A percentile compares a stretch with the other conserved stretches of the same genome.
Evolutionary conservation across 192 early-diverging fungal genomes (phyloP).

Genomic region (Backusella westeae): DNA sequence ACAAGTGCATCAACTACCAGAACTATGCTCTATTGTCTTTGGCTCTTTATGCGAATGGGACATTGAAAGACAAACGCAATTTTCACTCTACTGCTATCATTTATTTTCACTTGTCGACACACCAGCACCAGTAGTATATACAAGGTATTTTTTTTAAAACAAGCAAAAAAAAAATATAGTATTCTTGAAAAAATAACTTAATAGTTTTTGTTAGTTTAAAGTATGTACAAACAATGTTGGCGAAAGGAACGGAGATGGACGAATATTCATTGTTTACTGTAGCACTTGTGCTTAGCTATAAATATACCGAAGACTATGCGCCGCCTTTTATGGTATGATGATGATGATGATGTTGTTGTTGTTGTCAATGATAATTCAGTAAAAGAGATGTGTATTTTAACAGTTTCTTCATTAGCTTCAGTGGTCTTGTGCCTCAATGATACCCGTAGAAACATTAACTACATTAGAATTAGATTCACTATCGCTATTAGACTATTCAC

Average conservation of each 20-base stretch:
- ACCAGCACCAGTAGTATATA: constrained; percentile 1
- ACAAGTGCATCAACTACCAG: not conserved
- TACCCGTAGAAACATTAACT: not conserved
- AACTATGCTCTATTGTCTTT: not conserved
- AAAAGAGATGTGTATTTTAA: not conserved
- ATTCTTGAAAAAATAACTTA: not conserved
- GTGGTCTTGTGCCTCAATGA: not conserved
- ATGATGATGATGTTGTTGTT: not conserved
- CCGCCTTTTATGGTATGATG: constrained; percentile 2
- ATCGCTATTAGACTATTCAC: constrained; percentile 5
- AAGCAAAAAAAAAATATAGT: not conserved
- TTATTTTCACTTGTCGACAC: not conserved
- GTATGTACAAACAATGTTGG: not conserved
- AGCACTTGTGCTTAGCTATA: constrained; percentile 4
- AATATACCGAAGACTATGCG: constrained; percentile 3
- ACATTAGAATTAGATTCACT: not conserved
- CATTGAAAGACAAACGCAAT: not conserved
- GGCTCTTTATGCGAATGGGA: not conserved
- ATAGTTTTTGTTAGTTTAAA: not conserved
- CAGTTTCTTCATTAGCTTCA: not conserved
- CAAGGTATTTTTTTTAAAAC: not conserved
- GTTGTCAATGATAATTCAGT: constrained; percentile 6
- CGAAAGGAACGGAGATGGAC: constrained; percentile 5
- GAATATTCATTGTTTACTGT: constrained; percentile 8
- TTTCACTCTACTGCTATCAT: not conserved